Percentiles rank a stretch among this genome's conserved stretches.
Conservation (phyloP, 108 stramenopile genomes). For the Cyclotella sp. region DNA sequence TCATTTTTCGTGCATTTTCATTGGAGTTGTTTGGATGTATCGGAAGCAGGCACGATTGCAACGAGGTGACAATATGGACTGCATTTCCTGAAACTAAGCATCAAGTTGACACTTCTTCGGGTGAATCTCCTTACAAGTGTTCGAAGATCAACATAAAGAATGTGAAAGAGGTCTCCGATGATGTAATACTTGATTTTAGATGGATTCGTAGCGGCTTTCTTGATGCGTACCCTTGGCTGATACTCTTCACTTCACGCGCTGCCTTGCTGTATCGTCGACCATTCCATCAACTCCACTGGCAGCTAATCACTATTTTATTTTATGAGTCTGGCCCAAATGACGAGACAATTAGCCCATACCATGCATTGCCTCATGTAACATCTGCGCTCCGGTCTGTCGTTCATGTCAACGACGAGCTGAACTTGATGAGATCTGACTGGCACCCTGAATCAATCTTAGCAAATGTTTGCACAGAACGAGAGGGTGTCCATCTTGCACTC, state of each 20-base stretch:
- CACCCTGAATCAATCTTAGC: constrained; percentile 82
- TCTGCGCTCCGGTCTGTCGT: constrained; percentile 54
- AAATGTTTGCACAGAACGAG: constrained; percentile 62
- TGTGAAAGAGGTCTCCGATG: constrained; percentile 22
- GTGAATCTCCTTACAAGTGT: constrained; percentile 30
- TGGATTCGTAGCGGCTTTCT: constrained; percentile 72
- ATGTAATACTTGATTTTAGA: constrained; percentile 66
- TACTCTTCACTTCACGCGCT: constrained; percentile 57
- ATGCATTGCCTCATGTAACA: constrained; percentile 66
- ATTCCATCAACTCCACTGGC: constrained; percentile 54
- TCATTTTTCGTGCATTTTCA: constrained; percentile 45
- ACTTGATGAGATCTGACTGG: constrained; percentile 67
- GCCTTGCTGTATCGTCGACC: constrained; percentile 65
- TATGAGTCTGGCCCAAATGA: constrained; percentile 35
- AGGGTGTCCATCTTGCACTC: constrained; percentile 65
- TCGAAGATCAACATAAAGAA: constrained; percentile 22
- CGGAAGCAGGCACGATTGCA: constrained; percentile 19
- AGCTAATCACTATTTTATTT: constrained; percentile 48
- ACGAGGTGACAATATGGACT: constrained; percentile 42
- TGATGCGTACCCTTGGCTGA: constrained; percentile 71
- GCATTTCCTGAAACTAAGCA: constrained; percentile 31
- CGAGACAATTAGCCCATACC: constrained; percentile 46
- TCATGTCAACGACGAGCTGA: constrained; percentile 57
- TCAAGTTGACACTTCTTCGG: constrained; percentile 1
- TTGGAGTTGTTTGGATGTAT: constrained; percentile 49